Percentiles rank a stretch among this genome's conserved stretches.
These are phyloP conservation scores for Aphanomyces invadans DNA, from an alignment of 352 stramenopile genomes.

Conservation along the genomic window DNA sequence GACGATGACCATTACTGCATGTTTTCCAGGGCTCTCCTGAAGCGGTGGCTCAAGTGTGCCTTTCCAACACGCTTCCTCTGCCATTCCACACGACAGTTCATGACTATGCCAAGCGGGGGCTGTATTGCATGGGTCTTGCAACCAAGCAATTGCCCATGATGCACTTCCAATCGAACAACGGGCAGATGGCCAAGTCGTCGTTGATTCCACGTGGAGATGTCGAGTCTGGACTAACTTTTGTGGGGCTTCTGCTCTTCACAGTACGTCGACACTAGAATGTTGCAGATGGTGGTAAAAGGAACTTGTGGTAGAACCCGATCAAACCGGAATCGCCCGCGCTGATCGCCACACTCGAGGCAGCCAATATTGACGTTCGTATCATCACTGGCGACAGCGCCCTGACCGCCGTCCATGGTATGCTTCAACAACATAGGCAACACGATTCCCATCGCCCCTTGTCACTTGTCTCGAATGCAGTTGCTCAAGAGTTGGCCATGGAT, in stretches of 20 bases:
- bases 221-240: slow-evolving; percentile 51
- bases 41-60: slow-evolving; percentile 26
- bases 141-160: slow-evolving; percentile 30
- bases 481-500: slow-evolving; percentile 24
- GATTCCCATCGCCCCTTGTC: too few species aligned
- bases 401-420: slow-evolving; percentile 35
- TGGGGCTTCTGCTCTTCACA: slow-evolving; percentile 70
- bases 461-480: not conserved
- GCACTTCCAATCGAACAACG: slow-evolving; percentile 26
- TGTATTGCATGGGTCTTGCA: slow-evolving; percentile 53
- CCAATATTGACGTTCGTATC: slow-evolving; percentile 57
- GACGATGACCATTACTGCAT: too few species aligned
- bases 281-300: not conserved
- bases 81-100: slow-evolving; percentile 44
- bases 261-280: not conserved
- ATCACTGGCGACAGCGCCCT: slow-evolving; percentile 75
- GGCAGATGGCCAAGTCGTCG: too few species aligned
- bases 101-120: slow-evolving; percentile 43
- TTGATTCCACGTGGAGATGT: slow-evolving; percentile 34
- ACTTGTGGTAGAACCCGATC: slow-evolving; percentile 50
- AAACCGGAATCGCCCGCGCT: slow-evolving; percentile 59
- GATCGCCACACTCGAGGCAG: slow-evolving; percentile 52
- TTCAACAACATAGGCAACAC: not conserved
- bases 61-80: slow-evolving; percentile 32
- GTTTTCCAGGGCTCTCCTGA: slow-evolving; percentile 34